Conservation (phyloP, 257 asterid genomes). For the Przewalskia tangutica region DNA sequence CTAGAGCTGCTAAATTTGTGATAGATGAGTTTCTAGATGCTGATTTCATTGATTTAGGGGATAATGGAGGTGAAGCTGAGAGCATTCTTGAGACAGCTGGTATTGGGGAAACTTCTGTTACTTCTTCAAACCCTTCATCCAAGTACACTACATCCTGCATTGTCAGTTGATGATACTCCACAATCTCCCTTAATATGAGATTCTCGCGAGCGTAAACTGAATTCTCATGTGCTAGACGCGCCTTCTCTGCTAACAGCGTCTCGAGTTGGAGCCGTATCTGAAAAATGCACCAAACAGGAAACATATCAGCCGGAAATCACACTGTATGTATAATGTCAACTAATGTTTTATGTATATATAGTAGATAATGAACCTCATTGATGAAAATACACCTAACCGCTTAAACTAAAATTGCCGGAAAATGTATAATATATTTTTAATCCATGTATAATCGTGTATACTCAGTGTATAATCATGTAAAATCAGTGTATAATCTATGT, state of each 20-base stretch:
- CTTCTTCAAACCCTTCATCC: slow-evolving; percentile 77
- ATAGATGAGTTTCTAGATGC: slow-evolving; percentile 21
- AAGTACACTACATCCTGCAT: slow-evolving; percentile 85
- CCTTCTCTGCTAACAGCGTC: slow-evolving; percentile 88
- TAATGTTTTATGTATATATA: neutral
- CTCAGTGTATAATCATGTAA: too few species aligned
- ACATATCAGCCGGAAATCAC: neutral
- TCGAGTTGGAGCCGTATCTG: slow-evolving; percentile 90
- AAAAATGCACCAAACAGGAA: neutral
- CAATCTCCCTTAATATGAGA: slow-evolving; percentile 86
- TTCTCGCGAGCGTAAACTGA: slow-evolving; percentile 82
- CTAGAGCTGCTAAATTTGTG: neutral
- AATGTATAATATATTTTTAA: too few species aligned
- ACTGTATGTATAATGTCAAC: too few species aligned
- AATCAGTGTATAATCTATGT: too few species aligned
- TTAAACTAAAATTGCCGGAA: too few species aligned
- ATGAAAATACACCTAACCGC: neutral
- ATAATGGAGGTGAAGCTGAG: slow-evolving; percentile 42
- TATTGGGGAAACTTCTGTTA: slow-evolving; percentile 53
- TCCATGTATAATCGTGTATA: too few species aligned
- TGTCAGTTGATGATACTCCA: slow-evolving; percentile 88
- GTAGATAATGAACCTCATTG: neutral
- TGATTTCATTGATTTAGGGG: slow-evolving; percentile 6
- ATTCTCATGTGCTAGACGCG: slow-evolving; percentile 77
- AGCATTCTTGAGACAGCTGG: slow-evolving; percentile 38